Base-by-base conservation (phyloP, 352 stramenopile genomes). In the Globisporangium okanoganense region DNA sequence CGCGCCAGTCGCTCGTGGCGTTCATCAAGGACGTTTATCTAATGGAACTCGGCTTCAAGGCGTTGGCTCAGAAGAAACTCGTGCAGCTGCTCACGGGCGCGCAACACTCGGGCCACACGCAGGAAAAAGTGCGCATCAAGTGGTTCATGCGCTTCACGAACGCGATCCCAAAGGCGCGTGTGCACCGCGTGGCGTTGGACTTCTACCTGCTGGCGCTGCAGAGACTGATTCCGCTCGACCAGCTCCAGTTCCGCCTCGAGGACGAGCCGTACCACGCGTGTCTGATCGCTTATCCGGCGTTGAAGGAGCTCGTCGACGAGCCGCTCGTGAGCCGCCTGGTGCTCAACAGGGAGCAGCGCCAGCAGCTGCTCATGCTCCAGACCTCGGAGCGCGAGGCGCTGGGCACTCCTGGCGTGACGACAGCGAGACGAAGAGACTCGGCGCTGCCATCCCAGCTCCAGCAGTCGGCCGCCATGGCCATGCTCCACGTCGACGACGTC, bases 141-240 rank as follows among this genome's bases (percentile, higher is more conserved):
- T 90, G 81, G 81, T 88, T 90, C 61, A 49, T 79, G 29, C 66
- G 72, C 13, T 87, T 90, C 22, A 62, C 83, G 66, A 83, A 85
- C 36, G 50, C 50, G 18, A 22, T 12, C 3, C 27, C 48, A 33
- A 51, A 47, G 25, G 61, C 63, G 59, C 63, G 41, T 5, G 84
- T 62, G 56, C 79, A 70, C 40, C 73, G 61, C 56, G 25, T 80
- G 4, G 78, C 75, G 6, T 59, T 82, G 1, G 77, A 86, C 40
- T 88, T 92, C 36, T 92, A 85, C 33, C 58, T 88, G 18, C 38
- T 75, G 5, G 64, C 61, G 13, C 64, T 87, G 6, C 70, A 86
- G 29, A 72, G 70, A n/a, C 64, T 91, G 13, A 73, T 82, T 18
- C 71, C 75, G 25, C 47, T 38, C 25, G 70, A 71, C 25, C 67